These are phyloP conservation scores for Fraxinus excelsior DNA, from an alignment of 257 asterid species.

Conservation along the genomic window DNA sequence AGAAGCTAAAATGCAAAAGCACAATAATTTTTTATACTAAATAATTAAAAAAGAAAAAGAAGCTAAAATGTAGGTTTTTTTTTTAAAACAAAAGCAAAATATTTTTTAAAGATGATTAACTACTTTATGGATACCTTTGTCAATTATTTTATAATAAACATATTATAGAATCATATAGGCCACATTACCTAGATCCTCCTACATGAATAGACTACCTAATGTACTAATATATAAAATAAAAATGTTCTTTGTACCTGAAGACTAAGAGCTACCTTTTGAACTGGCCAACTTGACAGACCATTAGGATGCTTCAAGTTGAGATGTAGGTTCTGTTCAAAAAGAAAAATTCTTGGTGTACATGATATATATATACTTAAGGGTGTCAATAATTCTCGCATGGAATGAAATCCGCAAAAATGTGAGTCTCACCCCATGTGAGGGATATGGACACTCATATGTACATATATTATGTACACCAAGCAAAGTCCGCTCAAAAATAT, in stretches of 20 bases:
- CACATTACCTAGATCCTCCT: constrained; percentile 40
- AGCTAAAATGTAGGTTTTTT: too few relatives aligned
- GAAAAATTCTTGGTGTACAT: too few relatives aligned
- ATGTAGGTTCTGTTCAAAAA: neutral
- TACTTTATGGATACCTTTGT: neutral
- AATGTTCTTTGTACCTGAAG: neutral
- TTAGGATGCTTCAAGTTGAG: neutral
- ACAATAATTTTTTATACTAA: too few relatives aligned
- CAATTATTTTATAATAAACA: constrained; percentile 5
- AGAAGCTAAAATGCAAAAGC: too few relatives aligned
- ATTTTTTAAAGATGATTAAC: neutral
- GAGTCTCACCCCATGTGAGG: too few relatives aligned
- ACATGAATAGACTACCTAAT: neutral
- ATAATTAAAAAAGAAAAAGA: too few relatives aligned
- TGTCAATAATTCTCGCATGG: too few relatives aligned
- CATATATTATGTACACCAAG: too few relatives aligned
- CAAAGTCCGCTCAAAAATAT: constrained; percentile 24
- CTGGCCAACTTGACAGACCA: constrained; percentile 1
- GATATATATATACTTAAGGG: too few relatives aligned
- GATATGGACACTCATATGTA: too few relatives aligned
- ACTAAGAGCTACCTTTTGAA: neutral
- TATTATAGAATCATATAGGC: constrained; percentile 25
- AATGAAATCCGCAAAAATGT: too few relatives aligned
- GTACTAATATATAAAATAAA: constrained; percentile 3
- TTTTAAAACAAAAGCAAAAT: constrained; percentile 16